Base-by-base conservation (phyloP, 2,329 filamentous ascomycete species). In the Rutstroemia sp. region DNA sequence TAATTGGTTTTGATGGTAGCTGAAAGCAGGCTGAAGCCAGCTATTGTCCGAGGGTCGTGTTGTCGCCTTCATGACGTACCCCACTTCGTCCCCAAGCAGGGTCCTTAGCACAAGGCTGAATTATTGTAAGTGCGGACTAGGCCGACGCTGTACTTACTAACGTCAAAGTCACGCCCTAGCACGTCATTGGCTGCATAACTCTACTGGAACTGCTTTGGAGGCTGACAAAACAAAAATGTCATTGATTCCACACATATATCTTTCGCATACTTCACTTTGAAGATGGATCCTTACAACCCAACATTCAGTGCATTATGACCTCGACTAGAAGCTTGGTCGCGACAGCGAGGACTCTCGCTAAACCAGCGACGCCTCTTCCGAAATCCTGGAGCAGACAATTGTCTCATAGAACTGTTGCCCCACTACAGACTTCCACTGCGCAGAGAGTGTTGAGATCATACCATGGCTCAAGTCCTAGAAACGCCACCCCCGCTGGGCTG, bases 391-490 rank as follows among this genome's bases (percentile, higher is more conserved):
- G 45, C 16, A 58, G 60, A 49, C 57, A 63, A 48, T 58, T 58
- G 25, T 65, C 61, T 3, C 53, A 48, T 9, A 40, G 21, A 42
- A 14, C 58, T 27, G 16, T 58, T 27, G 48, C 51, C 44, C 44
- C 56, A 40, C 48, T 48, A 54, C 36, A 44, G 38, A 39, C 27
- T 42, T 49, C 40, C 8, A 39, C 34, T 23, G 39, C 44, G 17
- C 48, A 42, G 44, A 55, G 62, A 62, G 56, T 51, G 6, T 44
- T 54, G 4, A 50, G 64, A 54, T 47, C 25, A 38, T 62, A 68
- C 19, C 67, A 68, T 48, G 56, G 46, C 5, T 59, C 67, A 46
- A 48, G 44, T 10, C 9, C 51, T n/a, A 57, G 57, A 49, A 63
- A 61, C 30, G 58, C 58, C 19, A 45, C 51, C 48, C 47, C 59